Evolutionary conservation across 371 early-diverging fungal genomes (phyloP).

Genomic region (Actinomortierella wolfii): DNA sequence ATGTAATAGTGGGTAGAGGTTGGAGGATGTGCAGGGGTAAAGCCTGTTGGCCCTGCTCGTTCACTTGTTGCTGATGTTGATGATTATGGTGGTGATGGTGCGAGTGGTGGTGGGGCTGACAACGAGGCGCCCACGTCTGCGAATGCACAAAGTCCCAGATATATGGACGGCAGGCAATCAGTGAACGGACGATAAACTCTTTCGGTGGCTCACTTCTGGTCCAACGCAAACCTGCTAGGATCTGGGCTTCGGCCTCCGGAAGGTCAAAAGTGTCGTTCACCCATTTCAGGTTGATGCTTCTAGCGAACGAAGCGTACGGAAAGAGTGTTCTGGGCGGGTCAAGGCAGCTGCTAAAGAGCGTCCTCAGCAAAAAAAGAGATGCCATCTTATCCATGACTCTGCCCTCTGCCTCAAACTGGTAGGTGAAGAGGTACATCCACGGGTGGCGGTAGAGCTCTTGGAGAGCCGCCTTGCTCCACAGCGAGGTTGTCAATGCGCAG

Average conservation of each 20-base stretch:
- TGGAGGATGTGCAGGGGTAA: too few relatives aligned
- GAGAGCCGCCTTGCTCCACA: slow-evolving; percentile 31
- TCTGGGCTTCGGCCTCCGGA: slow-evolving; percentile 39
- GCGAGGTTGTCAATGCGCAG: slow-evolving; percentile 31
- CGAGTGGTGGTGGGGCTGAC: too few relatives aligned
- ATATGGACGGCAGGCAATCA: slow-evolving; percentile 39
- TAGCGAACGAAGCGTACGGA: slow-evolving; percentile 37
- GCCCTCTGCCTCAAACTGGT: slow-evolving; percentile 39
- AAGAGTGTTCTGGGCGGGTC: slow-evolving; percentile 23
- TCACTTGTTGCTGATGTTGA: too few relatives aligned
- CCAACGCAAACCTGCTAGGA: slow-evolving; percentile 36
- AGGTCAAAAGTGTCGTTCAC: slow-evolving; percentile 44
- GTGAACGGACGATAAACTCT: slow-evolving; percentile 32
- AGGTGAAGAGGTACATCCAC: slow-evolving; percentile 37
- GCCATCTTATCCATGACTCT: slow-evolving; percentile 39
- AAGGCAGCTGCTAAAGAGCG: slow-evolving; percentile 38
- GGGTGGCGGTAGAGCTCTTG: slow-evolving; percentile 45
- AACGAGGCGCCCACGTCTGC: slow-evolving; percentile 6
- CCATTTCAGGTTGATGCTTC: slow-evolving; percentile 45
- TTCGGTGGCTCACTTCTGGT: slow-evolving; percentile 39
- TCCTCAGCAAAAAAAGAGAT: slow-evolving; percentile 38
- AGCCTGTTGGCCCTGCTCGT: too few relatives aligned
- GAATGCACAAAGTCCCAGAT: slow-evolving; percentile 40
- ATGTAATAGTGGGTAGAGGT: too few relatives aligned
- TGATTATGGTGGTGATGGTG: too few relatives aligned